Base-by-base conservation (phyloP, 352 stramenopile genomes). In the Aphanomyces cochlioides region DNA sequence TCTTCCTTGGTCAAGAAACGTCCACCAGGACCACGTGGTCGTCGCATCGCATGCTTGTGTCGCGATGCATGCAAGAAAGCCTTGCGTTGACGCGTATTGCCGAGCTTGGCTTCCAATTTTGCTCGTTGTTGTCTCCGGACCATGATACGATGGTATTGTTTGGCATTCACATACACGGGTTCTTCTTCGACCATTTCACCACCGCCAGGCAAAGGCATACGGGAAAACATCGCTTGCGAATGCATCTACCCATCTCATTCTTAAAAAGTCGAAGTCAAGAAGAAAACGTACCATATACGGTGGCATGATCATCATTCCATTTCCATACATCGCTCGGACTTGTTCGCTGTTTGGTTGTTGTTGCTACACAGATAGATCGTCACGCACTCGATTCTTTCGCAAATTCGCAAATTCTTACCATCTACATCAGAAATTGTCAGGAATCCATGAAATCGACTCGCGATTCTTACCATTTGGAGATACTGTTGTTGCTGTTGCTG, bases 131-230 rank as follows among this genome's bases (percentile, higher is more conserved):
- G 84, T 66, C 89, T 83, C 48, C 89, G 87, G 59, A 95, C 87
- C 81, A 96, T 89, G 70, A 96, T 96, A 19, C 89, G 84, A 72
- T 95, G 85, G 72, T 96, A 96, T 72, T 96, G 89, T 78, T 96
- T 96, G 58, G 87, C 89, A 70, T 96, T 96, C 45, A 96, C 89
- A 72, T 95, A 96, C 45, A 96, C 86, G 5, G 88, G 88, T 58
- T 95, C 87, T 72, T 96, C 88, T 40, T 96, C 88, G 3, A 84
- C 74, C 71, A 85, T 78, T 66, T 92, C 81, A 34, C 72, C 54
- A 1, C 80, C 66, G 45, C 75, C 78, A 36, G 71, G 66, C 8
- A 72, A 72, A 3, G 81, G 77, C 64, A 86, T 81, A 61, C 85
- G 82, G 36, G 80, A 78, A 59, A 90, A 88, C 40, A 90, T 76